Base-by-base conservation (phyloP, 495 filamentous ascomycete genomes). In the Tricharina praecox region DNA sequence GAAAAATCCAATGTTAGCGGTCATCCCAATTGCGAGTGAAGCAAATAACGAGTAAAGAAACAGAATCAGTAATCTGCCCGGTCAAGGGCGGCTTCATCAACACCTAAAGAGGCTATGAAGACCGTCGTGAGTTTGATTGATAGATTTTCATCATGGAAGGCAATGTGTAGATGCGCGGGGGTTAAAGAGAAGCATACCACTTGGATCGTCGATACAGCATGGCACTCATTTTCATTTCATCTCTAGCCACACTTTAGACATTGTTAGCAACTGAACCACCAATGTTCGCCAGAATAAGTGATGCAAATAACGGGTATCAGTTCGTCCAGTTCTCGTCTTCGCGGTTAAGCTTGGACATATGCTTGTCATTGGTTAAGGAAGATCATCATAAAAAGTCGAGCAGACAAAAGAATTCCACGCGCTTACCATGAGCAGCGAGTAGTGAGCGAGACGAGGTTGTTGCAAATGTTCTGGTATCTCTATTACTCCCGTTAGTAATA, bases 41-140 rank as follows among this genome's bases (percentile, higher is more conserved):
- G 34, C 8, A 9, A 37, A 18, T 18, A 37, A 18, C 8, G 16
- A 18, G 18, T 9, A 18, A 19, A 43, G 26, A 13, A 25, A 3
- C 24, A 43, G 26, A 13, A 43, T 43, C 40, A 43, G 40, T 43
- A 26, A 25, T 43, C 23, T 37, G 45, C 83, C 84, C 69, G 79
- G 84, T 90, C 82, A 87, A 74, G 76, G 82, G 83, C 79, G 68
- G 69, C 80, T 70, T 88, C 84, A 86, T 87, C 84, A 92, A 82
- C 69, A 73, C 75, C 71, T 53, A 73, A 64, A 55, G 60, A 76
- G 70, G 77, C 75, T 93, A 88, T 82, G 86, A 79, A 82, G 85
- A 93, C 85, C 85, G 85, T 93, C 85, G 86, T 93, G 85, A 93
- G 79, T 78, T n/a, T 78, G 71, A 65, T 63, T 65, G 62, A 60